Base-by-base conservation (phyloP, 345 rosid genomes). In the Salix suchowensis region DNA sequence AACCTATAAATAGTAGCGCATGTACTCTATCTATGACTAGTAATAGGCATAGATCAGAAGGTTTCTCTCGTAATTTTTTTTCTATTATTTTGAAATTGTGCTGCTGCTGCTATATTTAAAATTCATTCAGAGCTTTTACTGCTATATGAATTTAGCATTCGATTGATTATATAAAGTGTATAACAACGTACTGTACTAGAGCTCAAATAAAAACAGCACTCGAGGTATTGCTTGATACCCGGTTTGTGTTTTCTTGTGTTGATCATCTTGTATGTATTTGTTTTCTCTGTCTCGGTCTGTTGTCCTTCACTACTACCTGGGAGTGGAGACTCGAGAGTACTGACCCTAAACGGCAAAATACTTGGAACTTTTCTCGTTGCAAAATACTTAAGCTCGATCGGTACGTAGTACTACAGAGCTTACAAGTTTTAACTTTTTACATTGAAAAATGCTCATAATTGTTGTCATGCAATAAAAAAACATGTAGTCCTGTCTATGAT, bases 401-500 rank as follows among this genome's bases (percentile, higher is more conserved):
- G 19, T 24, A 24, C 24, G 24, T n/a, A 39, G 24, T 4, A 64
- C 46, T 36, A 0, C n/a, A 65, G n/a, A 30, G 39, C 11, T 65
- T 32, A 13, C 36, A 24, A 75, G 32, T 32, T 68, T 75, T 44
- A 40, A 6, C 40, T 66, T 30, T 55, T 42, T 19, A 1, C 34
- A 37, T 30, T 54, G 30, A 8, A 30, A 7, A 58, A 70, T 34
- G 58, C 65, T 66, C 71, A 79, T 81, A 77, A 76, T 70, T 83
- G 79, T 65, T 86, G 77, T 77, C 79, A 46, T 83, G 58, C 78
- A 68, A n/a, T 28, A 23, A 24, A 26, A 83, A 72, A 81, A 81
- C 91, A 85, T 76, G 58, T 55, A 76, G 87, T 78, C 54, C 69
- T 34, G 44, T 72, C 40, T 79, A 86, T 83, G 79, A 86, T 87